phyloP scores from a whole-genome alignment of 2,329 filamentous ascomycete genomes.

The Ploettnerulaceae sp. region DNA sequence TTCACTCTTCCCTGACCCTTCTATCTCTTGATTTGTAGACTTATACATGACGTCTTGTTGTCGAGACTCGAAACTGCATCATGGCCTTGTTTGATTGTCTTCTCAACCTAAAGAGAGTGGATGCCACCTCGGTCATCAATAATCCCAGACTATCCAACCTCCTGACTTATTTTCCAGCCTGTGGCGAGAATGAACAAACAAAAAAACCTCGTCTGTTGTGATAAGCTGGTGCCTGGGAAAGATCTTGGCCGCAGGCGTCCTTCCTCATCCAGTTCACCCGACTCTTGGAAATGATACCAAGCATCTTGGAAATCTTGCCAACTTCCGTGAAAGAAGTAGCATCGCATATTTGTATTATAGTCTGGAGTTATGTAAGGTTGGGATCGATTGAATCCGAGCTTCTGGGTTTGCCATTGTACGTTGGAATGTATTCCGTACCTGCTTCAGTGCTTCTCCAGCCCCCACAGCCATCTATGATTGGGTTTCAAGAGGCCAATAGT shows the following conservation, averaged over 20 bases:
- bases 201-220: too few species aligned
- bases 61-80: too few species aligned
- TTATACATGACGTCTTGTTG: too few species aligned
- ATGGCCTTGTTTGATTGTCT: too few species aligned
- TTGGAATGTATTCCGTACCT: conserved; percentile 1
- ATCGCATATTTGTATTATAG: neutral
- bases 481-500: neutral
- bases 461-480: neutral
- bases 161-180: too few species aligned
- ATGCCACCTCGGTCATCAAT: too few species aligned
- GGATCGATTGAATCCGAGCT: neutral
- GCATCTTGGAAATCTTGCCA: conserved; percentile 1
- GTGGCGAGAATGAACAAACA: too few species aligned
- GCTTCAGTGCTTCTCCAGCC: neutral
- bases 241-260: conserved; percentile 1
- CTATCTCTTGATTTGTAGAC: too few species aligned
- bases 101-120: too few species aligned
- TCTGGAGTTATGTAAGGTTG: neutral
- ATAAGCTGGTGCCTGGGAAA: conserved; percentile 7
- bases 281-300: conserved; percentile 2
- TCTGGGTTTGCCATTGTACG: neutral
- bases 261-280: neutral
- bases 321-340: conserved; percentile 1
- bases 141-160: too few species aligned
- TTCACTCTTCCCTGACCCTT: too few species aligned